Evolutionary conservation across 768 basidiomycete species (phyloP).

Genomic region (Mycena maculata): DNA sequence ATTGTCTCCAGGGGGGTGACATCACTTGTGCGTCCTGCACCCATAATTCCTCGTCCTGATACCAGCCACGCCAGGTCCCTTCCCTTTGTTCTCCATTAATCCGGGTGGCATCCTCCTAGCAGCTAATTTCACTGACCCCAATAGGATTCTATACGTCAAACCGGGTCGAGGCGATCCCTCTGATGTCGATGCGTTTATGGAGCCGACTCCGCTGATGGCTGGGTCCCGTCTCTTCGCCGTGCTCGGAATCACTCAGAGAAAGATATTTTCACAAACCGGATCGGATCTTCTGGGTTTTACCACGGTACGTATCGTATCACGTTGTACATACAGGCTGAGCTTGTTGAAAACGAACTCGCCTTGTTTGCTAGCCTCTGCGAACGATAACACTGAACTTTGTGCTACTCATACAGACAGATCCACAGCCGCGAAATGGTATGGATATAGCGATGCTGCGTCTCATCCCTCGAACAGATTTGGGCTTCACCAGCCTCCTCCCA

Average conservation of each 20-base stretch:
- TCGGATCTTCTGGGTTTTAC: background rate
- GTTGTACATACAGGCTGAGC: too few species aligned
- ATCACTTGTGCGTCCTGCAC: background rate
- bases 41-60: background rate
- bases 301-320: background rate
- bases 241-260: background rate
- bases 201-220: background rate
- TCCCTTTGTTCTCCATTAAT: background rate
- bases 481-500: background rate
- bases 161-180: background rate
- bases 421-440: background rate
- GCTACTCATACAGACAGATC: background rate
- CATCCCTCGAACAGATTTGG: background rate
- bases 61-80: background rate
- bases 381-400: background rate
- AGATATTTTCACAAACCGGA: background rate
- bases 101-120: background rate
- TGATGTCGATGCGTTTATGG: background rate
- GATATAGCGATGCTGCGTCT: background rate
- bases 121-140: background rate
- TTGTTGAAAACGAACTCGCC: background rate
- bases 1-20: background rate
- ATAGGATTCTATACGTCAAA: slow-evolving; percentile 1
- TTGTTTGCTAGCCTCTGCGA: background rate
- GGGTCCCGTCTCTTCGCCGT: background rate